A percentile compares a stretch with the other conserved stretches of the same genome.
Evolutionary conservation across 73 alveolate genomes (phyloP).

Genomic region (Paramecium caudatum): DNA sequence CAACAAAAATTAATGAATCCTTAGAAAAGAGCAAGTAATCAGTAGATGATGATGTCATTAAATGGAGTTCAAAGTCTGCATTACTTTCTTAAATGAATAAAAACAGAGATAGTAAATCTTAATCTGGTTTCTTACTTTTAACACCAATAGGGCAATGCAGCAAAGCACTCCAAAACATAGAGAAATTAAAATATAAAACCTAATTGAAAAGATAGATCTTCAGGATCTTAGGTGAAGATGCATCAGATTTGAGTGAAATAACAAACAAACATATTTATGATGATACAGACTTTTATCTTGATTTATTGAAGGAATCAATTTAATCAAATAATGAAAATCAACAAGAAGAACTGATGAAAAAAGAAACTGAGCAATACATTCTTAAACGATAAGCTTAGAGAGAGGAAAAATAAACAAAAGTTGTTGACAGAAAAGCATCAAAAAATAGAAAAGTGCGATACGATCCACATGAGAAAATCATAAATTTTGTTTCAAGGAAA

Average conservation of each 20-base stretch:
- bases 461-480: slow-evolving; percentile 58
- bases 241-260: slow-evolving; percentile 34
- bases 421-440: slow-evolving; percentile 65
- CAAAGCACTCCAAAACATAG: slow-evolving; percentile 22
- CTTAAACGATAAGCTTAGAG: slow-evolving; percentile 41
- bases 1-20: background rate
- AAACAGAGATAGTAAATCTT: slow-evolving; percentile 28
- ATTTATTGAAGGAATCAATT: slow-evolving; percentile 38
- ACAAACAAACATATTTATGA: slow-evolving; percentile 23
- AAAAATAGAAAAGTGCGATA: slow-evolving; percentile 53
- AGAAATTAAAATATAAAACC: slow-evolving; percentile 31
- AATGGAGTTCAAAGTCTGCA: slow-evolving; percentile 64
- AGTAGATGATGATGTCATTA: slow-evolving; percentile 32
- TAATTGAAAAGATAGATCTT: slow-evolving; percentile 29
- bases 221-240: slow-evolving; percentile 63
- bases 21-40: background rate
- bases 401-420: slow-evolving; percentile 32
- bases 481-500: background rate
- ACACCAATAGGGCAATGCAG: slow-evolving; percentile 55
- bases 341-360: background rate
- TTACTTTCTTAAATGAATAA: background rate
- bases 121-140: background rate
- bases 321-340: background rate
- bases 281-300: slow-evolving; percentile 59
- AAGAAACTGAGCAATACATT: slow-evolving; percentile 40